Evolutionary conservation across 2,329 filamentous ascomycete species (phyloP).

Genomic region (Sporothrix variecibatus): DNA sequence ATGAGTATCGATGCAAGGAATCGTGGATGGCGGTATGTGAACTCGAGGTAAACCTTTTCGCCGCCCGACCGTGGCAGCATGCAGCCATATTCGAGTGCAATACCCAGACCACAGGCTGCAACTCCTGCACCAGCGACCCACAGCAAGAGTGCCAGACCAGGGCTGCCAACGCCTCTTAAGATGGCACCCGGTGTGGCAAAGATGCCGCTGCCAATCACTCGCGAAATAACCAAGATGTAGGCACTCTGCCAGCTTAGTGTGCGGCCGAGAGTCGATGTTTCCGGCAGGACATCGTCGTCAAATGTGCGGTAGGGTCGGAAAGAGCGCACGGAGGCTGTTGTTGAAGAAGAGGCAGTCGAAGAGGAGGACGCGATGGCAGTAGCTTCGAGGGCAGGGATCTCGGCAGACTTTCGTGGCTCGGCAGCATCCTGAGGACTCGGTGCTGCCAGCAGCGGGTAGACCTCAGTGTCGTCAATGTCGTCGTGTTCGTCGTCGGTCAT

Average conservation of each 20-base stretch:
- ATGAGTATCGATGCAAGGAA: slow-evolving; percentile 66
- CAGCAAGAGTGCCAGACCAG: slow-evolving; percentile 61
- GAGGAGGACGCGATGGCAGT: background rate
- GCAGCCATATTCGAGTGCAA: slow-evolving; percentile 68
- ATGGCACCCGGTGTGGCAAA: slow-evolving; percentile 72
- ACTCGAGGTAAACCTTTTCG: slow-evolving; percentile 71
- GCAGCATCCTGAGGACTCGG: background rate
- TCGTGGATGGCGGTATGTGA: slow-evolving; percentile 63
- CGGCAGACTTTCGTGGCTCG: background rate
- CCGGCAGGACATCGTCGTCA: slow-evolving; percentile 61
- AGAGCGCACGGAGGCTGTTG: background rate
- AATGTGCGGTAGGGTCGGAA: slow-evolving; percentile 36
- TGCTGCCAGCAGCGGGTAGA: slow-evolving; percentile 12
- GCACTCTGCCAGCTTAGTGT: slow-evolving; percentile 64
- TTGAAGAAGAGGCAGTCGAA: background rate
- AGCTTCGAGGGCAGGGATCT: background rate
- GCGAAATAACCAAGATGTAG: slow-evolving; percentile 67
- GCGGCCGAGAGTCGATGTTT: slow-evolving; percentile 59
- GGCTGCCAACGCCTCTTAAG: slow-evolving; percentile 64
- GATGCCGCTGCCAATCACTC: slow-evolving; percentile 70
- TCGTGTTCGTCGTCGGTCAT: slow-evolving; percentile 7
- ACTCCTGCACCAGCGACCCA: slow-evolving; percentile 66
- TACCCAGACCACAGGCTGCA: slow-evolving; percentile 60
- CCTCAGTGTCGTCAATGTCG: slow-evolving; percentile 13
- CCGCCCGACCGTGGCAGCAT: slow-evolving; percentile 71